Percentiles rank a stretch among this genome's conserved stretches.
Evolutionary conservation across 345 rosid species (phyloP).

Genomic region (Populus simonii): DNA sequence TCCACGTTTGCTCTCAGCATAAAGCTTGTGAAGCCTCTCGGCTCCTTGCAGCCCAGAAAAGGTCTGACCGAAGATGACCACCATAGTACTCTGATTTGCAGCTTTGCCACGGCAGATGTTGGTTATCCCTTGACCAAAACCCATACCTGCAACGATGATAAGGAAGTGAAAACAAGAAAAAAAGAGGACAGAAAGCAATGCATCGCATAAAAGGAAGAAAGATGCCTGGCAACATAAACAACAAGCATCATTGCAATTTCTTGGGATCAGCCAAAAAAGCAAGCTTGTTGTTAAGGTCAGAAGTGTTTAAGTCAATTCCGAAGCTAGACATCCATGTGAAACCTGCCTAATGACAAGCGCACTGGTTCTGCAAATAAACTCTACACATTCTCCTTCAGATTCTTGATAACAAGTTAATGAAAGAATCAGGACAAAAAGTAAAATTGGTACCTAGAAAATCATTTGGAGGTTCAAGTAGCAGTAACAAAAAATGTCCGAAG

Average conservation of each 20-base stretch:
- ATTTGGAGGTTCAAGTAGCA: background rate
- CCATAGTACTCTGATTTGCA: conserved; percentile 46
- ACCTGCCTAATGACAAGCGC: conserved; percentile 12
- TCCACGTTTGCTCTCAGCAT: conserved; percentile 33
- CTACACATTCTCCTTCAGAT: background rate
- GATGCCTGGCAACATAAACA: background rate
- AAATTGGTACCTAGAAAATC: background rate
- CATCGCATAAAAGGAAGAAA: background rate
- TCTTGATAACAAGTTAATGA: background rate
- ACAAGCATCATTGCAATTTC: background rate
- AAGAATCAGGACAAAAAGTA: background rate
- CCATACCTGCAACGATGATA: conserved; percentile 33
- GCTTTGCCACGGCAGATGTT: conserved; percentile 46
- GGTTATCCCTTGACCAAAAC: conserved; percentile 28
- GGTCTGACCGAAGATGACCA: conserved; percentile 40
- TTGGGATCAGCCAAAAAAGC: conserved; percentile 3
- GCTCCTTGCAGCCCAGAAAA: conserved; percentile 48
- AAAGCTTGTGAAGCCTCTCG: conserved; percentile 40
- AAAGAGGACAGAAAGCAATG: background rate
- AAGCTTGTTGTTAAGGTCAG: background rate
- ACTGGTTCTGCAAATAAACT: background rate
- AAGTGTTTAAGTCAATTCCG: background rate
- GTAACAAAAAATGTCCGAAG: background rate
- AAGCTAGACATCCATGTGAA: conserved; percentile 4
- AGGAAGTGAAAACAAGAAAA: conserved; percentile 3